These are phyloP conservation scores for Knufia fluminis DNA, from an alignment of 2,329 filamentous ascomycete genomes.

Conservation along the genomic window DNA sequence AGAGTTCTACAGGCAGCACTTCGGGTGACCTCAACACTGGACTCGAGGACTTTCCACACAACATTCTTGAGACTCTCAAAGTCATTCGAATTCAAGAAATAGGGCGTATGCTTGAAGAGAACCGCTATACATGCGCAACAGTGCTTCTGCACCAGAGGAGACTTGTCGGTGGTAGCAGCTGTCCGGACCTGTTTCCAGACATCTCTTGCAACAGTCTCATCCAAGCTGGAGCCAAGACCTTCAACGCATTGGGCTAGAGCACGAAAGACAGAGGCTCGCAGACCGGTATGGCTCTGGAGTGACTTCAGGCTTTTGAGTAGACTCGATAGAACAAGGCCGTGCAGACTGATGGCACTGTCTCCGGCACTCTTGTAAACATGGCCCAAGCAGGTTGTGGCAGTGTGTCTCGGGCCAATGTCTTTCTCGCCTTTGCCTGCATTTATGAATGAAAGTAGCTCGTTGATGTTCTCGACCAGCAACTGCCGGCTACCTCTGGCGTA, in stretches of 20 bases:
- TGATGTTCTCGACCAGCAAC: slow-evolving; percentile 86
- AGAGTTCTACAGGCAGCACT: slow-evolving; percentile 81
- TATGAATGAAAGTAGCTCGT: slow-evolving; percentile 68
- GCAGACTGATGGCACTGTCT: slow-evolving; percentile 80
- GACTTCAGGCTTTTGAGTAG: slow-evolving; percentile 72
- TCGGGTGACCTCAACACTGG: slow-evolving; percentile 61
- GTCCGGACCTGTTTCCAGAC: slow-evolving; percentile 86
- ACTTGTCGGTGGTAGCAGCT: slow-evolving; percentile 70
- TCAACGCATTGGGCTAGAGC: slow-evolving; percentile 66
- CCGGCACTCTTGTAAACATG: slow-evolving; percentile 86
- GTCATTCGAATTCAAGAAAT: slow-evolving; percentile 80
- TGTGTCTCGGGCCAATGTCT: slow-evolving; percentile 73
- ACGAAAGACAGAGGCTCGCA: slow-evolving; percentile 68
- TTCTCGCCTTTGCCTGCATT: slow-evolving; percentile 67
- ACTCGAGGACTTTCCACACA: slow-evolving; percentile 81
- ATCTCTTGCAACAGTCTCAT: slow-evolving; percentile 77
- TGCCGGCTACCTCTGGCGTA: slow-evolving; percentile 82
- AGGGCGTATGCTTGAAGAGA: slow-evolving; percentile 61
- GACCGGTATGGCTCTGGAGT: slow-evolving; percentile 68
- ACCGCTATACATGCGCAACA: slow-evolving; percentile 72
- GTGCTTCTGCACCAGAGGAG: slow-evolving; percentile 65
- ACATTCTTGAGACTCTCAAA: slow-evolving; percentile 79
- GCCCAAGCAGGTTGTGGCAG: slow-evolving; percentile 76
- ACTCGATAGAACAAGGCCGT: slow-evolving; percentile 61
- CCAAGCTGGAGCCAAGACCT: slow-evolving; percentile 67